Evolutionary conservation across 1,139 yeast species (phyloP), one percentile per base, ranked within the genome.

Genomic region (Candida sp.): DNA sequence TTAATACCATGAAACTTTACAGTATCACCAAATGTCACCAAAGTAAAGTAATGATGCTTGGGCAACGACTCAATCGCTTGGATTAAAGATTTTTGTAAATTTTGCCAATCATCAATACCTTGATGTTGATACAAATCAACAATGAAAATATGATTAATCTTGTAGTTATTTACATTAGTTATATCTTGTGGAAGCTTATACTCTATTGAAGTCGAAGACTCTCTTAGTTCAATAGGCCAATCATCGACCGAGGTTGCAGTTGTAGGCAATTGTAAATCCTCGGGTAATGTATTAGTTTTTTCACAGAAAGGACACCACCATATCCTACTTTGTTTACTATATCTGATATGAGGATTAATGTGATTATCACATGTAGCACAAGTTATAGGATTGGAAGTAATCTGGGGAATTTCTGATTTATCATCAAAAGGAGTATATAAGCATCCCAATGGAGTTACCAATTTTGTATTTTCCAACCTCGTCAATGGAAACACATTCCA

Each of bases 401-500:
- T 12, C 22, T 23, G 36, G 40, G 40, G 49, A 22, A 35, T 4
- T 39, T 42, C 5, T 39, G 36, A 6, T 38, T 52, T 23, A 8
- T 41, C 38, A 33, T 49, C 46, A 9, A 65, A 51, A 5, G 76
- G 76, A 0, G 66, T 51, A 45, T 59, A 66, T 21, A 71, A 48
- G 46, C 76, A 70, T 5, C 75, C 77, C 35, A 71, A 40, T 1
- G 76, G 76, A 3, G 68, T 57, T 48, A 63, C 58, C 36, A 70
- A 46, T 27, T 56, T 63, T 0, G 65, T 54, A 6, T 61, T 65
- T 45, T 72, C 76, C 6, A 69, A 52, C 33, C 73, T 55, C 0
- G 76, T 71, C 21, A 66, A 58, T 0, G 77, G 76, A 50, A 81
- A 73, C 2, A 76, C 66, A 54, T 79, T 76, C 84, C 84, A 81